These are phyloP conservation scores for Sphaerobolus stellatus DNA, from an alignment of 1,284 basidiomycete species.

Conservation along the genomic window DNA sequence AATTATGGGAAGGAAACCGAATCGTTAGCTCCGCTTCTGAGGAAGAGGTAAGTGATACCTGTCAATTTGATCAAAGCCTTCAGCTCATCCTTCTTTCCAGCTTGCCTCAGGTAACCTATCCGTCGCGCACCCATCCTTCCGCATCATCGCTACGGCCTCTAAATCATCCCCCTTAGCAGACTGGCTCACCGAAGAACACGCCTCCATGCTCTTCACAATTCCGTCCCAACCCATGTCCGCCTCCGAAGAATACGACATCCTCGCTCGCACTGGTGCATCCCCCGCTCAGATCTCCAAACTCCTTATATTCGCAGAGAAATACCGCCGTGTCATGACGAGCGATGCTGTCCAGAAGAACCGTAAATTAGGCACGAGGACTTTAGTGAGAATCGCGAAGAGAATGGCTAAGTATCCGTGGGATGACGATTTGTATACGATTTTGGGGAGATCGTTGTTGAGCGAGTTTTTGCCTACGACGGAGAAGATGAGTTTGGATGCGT, in stretches of 20 bases:
- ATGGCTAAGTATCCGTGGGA: constrained; percentile 46
- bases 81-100: constrained; percentile 22
- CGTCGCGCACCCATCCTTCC: constrained; percentile 55
- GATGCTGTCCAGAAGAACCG: constrained; percentile 53
- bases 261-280: constrained; percentile 45
- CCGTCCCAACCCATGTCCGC: constrained; percentile 57
- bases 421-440: constrained; percentile 45
- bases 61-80: not conserved
- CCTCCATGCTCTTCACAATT: constrained; percentile 67
- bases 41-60: constrained; percentile 41
- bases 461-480: constrained; percentile 63
- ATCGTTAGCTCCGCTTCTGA: constrained; percentile 49
- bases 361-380: constrained; percentile 57
- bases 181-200: constrained; percentile 63
- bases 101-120: constrained; percentile 43
- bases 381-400: constrained; percentile 54
- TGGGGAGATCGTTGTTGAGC: constrained; percentile 50
- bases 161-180: constrained; percentile 61
- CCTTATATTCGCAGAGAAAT: constrained; percentile 54
- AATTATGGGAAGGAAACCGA: constrained; percentile 61
- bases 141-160: constrained; percentile 59
- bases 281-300: constrained; percentile 33
- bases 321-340: constrained; percentile 47
- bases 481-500: constrained; percentile 49
- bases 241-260: constrained; percentile 47